These are phyloP conservation scores for Aspergillus sclerotioniger DNA, from an alignment of 495 filamentous ascomycete genomes.

Conservation along the genomic window DNA sequence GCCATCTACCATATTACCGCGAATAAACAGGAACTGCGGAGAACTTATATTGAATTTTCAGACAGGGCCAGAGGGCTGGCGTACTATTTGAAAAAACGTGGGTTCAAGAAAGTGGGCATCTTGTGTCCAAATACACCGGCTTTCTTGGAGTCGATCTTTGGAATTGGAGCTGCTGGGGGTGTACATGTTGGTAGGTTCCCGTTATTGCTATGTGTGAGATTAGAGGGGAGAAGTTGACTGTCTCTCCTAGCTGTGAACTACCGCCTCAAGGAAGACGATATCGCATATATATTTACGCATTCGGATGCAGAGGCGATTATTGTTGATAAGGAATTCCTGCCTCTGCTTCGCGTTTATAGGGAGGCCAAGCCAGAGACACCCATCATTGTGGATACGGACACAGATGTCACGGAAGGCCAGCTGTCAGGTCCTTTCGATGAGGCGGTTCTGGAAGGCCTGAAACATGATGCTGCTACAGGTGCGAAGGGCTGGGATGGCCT, in stretches of 20 bases:
- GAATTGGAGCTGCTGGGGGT: conserved; percentile 78
- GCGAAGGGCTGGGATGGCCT: conserved; percentile 74
- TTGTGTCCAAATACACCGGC: conserved; percentile 90
- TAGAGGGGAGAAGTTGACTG: background rate
- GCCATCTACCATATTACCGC: conserved; percentile 88
- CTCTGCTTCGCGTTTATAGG: conserved; percentile 65
- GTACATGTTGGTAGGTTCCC: conserved; percentile 62
- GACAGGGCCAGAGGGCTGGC: conserved; percentile 82
- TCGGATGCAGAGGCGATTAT: conserved; percentile 85
- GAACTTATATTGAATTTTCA: conserved; percentile 76
- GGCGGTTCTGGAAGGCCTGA: conserved; percentile 76
- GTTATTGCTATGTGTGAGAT: background rate
- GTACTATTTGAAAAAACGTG: conserved; percentile 75
- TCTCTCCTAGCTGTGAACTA: conserved; percentile 71
- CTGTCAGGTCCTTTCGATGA: conserved; percentile 78
- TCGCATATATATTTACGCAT: conserved; percentile 85
- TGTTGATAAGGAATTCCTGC: conserved; percentile 74
- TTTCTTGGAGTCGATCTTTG: conserved; percentile 87
- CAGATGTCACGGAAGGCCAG: conserved; percentile 71
- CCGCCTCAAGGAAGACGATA: conserved; percentile 81
- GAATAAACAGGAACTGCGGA: conserved; percentile 67
- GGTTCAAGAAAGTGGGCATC: conserved; percentile 70
- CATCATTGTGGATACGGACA: conserved; percentile 82
- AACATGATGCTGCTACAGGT: conserved; percentile 61
- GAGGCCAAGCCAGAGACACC: conserved; percentile 56